Evolutionary conservation across 116 monocot species (phyloP), one percentile per base, ranked within the genome.

Genomic region (Thalassia testudinum): DNA sequence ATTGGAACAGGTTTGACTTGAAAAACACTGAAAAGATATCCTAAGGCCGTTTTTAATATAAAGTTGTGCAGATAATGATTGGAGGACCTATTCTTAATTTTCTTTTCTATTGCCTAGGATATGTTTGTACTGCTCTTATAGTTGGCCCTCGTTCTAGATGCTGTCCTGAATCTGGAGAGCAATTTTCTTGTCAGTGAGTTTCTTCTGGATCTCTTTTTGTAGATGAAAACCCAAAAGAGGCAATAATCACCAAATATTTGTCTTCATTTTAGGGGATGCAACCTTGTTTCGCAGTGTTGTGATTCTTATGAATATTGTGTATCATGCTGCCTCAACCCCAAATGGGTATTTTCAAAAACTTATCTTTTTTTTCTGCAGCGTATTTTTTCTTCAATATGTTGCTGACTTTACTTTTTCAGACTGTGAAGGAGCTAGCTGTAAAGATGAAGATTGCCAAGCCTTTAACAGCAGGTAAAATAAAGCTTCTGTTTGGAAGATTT

Each of bases 241-340:
- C 30, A 34, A 34, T 34, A 34, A 3, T 10, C 10, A 34, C 3
- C 6, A 34, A 34, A 34, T 34, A 5, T 34, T 10, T 10, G 16
- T 26, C 27, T 26, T 69, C 57, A 55, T 11, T 65, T 7, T 67
- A 99, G 97, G 59, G 97, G 97, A 11, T 99, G 97, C 73, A 86
- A 99, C 63, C 68, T 99, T 64, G 67, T 54, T 50, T 85, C 77
- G 21, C 62, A 80, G 40, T 99, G 99, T 57, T 99, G 99, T 53
- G 77, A 82, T 64, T 86, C 99, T 24, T 99, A 99, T 60, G 90
- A 99, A 61, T 90, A 74, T 62, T 99, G 99, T 72, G 86, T 99
- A 10, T 99, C 99, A 27, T 99, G 99, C 75, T 99, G 90, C 70
- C 82, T 99, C 42, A 69, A 80, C 80, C 99, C 99, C 44, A 70